Base-by-base conservation (phyloP, 2,329 filamentous ascomycete genomes). In the Magnaporthiopsis incrustans region DNA sequence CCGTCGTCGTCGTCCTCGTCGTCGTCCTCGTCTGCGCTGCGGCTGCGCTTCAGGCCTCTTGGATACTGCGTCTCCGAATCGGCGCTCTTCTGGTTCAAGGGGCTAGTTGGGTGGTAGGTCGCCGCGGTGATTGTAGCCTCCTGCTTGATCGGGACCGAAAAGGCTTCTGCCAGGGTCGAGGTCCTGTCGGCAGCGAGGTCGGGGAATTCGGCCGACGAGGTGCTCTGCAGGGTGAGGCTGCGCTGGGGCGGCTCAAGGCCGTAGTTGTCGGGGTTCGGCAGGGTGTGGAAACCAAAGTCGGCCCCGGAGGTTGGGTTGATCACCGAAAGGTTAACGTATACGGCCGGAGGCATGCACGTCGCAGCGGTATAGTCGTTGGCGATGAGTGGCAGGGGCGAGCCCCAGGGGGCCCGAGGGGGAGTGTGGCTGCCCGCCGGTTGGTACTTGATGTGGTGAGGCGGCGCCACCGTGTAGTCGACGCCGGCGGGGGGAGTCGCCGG, bases 401-500 rank as follows among this genome's bases (percentile, higher is more conserved):
- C 70, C 69, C 66, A 76, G 18, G 22, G 10, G 26, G 68, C 59
- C 71, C 70, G 11, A 69, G 70, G 60, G 73, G 72, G 61, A 73
- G 69, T 35, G 71, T 69, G 26, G 71, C 64, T 71, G 27, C 67
- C 67, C 57, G 67, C 67, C 4, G 69, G 66, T 57, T 66, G 67
- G 64, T 68, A 72, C 22, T 67, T 66, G 1, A 75, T 74, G 53
- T 68, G 66, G 1, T 71, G 69, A 22, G 64, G 57, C 12, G 66
- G 58, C 15, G 65, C 50, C 7, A 69, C 64, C 25, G 59, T 18
- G 11, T 4, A 11, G 59, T 60, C n/a, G 59, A 60, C 27, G 58
- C 78, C 77, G 50, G 56, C 53, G 15, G 73, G 70, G 2, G 77
- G 77, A 2, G 78, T 78, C 33, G 71, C 70, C 12, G 77, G 77